Evolutionary conservation across 768 basidiomycete genomes (phyloP).

Genomic region (Russula vinacea): DNA sequence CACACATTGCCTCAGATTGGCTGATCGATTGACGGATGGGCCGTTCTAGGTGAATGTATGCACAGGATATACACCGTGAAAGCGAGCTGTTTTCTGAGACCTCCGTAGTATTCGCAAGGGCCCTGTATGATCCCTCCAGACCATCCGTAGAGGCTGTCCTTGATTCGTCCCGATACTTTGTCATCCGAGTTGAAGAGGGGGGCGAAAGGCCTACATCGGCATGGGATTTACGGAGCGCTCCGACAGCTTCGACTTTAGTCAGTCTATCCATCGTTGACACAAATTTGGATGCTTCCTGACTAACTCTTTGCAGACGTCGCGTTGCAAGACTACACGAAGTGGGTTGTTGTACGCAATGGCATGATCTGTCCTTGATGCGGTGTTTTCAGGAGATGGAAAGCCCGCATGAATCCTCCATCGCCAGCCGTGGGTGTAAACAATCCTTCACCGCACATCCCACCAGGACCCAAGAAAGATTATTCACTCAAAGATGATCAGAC

Average conservation of each 20-base stretch:
- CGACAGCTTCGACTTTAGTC: constrained; percentile 91
- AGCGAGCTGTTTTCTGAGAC: constrained; percentile 10
- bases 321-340: constrained; percentile 85
- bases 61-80: constrained; percentile 21
- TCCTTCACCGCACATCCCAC: constrained; percentile 65
- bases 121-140: constrained; percentile 72
- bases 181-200: constrained; percentile 86
- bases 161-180: constrained; percentile 94
- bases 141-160: constrained; percentile 93
- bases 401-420: constrained; percentile 24
- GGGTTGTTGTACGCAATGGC: constrained; percentile 5
- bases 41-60: constrained; percentile 62
- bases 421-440: constrained; percentile 51
- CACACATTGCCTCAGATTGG: not conserved
- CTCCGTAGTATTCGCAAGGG: constrained; percentile 74
- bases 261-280: constrained; percentile 35
- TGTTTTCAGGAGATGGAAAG: constrained; percentile 19
- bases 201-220: constrained; percentile 88
- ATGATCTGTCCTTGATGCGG: not conserved
- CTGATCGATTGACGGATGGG: not conserved
- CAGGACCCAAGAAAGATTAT: constrained; percentile 89
- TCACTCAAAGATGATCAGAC: constrained; percentile 93
- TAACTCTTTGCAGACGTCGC: constrained; percentile 59
- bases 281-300: constrained; percentile 15
- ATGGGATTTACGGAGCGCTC: constrained; percentile 88